Evolutionary conservation across 768 basidiomycete genomes (phyloP), one percentile per base, ranked within the genome.

Genomic region (Boletus coccyginus): DNA sequence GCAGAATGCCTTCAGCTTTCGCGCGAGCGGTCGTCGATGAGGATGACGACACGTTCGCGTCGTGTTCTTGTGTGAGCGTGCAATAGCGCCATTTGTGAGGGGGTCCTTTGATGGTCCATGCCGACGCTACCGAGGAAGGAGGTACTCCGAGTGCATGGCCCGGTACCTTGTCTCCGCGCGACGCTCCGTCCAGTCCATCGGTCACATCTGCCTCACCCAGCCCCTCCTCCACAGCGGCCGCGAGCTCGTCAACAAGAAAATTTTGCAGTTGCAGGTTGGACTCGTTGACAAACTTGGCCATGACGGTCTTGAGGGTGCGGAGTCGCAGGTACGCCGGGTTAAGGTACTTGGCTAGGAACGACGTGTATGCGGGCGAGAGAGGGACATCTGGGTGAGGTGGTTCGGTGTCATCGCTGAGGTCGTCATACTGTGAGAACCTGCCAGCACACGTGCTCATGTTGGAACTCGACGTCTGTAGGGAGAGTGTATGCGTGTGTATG

Each of bases 51-150:
- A 42, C 42, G 21, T 9, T 33, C 16, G 38, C 4, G 5, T 54
- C 50, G 19, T 40, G 19, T 10, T 47, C 55, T 17, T 56, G 46
- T 11, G 31, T 44, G 29, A 95, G 85, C 4, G 81, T 78, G 70
- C 90, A 88, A 77, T 94, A 98, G 35, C 96, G 91, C 81, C 92
- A 92, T 70, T 95, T 94, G 71, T 95, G 94, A 31, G 96, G 93
- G 1, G 96, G 96, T 3, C 95, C 94, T 64, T 83, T 84, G 66
- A 91, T 63, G 14, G 68, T 64, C 94, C 94, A 98, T 5, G 77
- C 74, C 4, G 74, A 66, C 0, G 53, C 92, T 1, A 73, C 77
- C 3, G 74, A 66, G 24, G 46, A 57, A 50, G 58, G 78, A 33
- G 74, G 73, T 2, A 73, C 64, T 14, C 94, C 94, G 10, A 82